A percentile compares a stretch with the other conserved stretches of the same genome.
These are phyloP conservation scores for Trypanosoma conorhini DNA, from an alignment of 208 protist species.

Conservation along the genomic window DNA sequence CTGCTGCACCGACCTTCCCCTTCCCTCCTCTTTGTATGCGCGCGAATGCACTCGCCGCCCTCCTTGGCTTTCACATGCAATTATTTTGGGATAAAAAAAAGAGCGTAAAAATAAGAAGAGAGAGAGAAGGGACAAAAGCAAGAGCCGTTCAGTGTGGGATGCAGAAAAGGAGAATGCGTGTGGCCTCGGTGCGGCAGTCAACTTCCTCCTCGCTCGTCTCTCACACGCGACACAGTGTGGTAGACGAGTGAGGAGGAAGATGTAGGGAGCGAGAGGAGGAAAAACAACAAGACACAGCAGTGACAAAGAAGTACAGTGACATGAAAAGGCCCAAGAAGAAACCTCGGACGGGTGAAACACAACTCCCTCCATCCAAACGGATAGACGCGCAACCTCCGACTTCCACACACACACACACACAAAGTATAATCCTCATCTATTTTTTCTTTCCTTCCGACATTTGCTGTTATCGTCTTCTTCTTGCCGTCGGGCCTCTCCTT, in stretches of 20 bases:
- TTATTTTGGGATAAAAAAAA: neutral
- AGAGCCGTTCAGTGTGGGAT: neutral
- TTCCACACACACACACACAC: neutral
- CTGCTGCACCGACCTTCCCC: slow-evolving; percentile 3
- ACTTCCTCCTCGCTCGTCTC: neutral
- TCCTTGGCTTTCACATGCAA: neutral
- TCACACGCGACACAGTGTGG: neutral
- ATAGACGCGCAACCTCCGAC: neutral
- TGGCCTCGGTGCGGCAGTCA: neutral
- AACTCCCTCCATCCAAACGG: neutral
- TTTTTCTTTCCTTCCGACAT: neutral
- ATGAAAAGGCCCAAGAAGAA: neutral
- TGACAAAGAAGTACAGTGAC: neutral
- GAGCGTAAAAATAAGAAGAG: neutral
- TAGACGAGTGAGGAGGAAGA: neutral
- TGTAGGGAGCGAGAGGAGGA: neutral
- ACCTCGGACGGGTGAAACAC: neutral
- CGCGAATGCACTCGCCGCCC: neutral
- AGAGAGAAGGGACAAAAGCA: neutral
- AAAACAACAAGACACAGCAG: slow-evolving; percentile 21
- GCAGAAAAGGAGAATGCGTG: neutral
- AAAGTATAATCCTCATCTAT: neutral
- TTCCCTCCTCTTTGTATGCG: neutral
- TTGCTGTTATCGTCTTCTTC: slow-evolving; percentile 4
- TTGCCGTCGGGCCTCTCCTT: neutral